These are phyloP conservation scores for Claviceps lovelessii DNA, from an alignment of 2,329 filamentous ascomycete genomes.

Conservation along the genomic window DNA sequence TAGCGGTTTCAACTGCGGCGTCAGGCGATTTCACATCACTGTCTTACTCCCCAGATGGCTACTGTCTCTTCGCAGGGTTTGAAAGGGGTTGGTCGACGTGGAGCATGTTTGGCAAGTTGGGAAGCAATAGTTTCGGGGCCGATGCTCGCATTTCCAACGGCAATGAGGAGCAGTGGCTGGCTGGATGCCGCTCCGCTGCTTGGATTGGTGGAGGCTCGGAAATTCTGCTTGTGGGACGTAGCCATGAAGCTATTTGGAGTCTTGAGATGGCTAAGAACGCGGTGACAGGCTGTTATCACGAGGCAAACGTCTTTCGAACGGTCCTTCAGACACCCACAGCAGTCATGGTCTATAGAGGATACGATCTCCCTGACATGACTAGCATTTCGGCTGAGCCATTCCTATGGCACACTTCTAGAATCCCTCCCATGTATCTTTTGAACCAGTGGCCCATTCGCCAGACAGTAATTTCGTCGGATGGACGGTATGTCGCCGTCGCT, in stretches of 20 bases:
- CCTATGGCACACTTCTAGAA: constrained; percentile 85
- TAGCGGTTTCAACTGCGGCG: constrained; percentile 51
- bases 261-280: constrained; percentile 89
- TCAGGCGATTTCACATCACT: constrained; percentile 63
- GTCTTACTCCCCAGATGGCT: constrained; percentile 85
- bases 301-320: constrained; percentile 79
- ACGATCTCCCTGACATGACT: constrained; percentile 79
- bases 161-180: constrained; percentile 75
- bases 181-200: constrained; percentile 58
- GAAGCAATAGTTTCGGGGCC: constrained; percentile 67
- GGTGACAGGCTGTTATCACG: constrained; percentile 80
- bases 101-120: constrained; percentile 91
- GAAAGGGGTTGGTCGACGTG: constrained; percentile 88
- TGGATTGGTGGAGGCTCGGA: constrained; percentile 87
- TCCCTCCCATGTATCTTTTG: constrained; percentile 70
- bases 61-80: constrained; percentile 88
- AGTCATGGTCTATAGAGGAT: constrained; percentile 84
- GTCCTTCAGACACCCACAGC: constrained; percentile 78
- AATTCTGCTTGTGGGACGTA: constrained; percentile 56
- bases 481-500: constrained; percentile 91
- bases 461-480: constrained; percentile 79
- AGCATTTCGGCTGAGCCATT: constrained; percentile 85
- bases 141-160: constrained; percentile 48
- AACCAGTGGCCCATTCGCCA: constrained; percentile 89
- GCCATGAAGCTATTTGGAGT: constrained; percentile 68